Evolutionary conservation across 352 stramenopile genomes (phyloP).

Genomic region (Phytophthora citricola): DNA sequence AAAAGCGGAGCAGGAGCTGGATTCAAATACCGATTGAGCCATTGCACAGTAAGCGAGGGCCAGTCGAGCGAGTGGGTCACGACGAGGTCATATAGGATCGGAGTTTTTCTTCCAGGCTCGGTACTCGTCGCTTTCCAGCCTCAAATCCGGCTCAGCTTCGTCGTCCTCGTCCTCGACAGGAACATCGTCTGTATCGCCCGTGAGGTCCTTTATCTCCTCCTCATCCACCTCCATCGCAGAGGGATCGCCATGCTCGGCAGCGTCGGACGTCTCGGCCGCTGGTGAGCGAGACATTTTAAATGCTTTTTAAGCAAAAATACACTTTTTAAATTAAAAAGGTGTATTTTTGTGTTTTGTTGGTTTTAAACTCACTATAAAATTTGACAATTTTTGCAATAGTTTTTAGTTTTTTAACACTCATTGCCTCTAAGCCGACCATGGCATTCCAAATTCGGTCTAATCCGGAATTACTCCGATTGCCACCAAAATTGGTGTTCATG

Average conservation of each 20-base stretch:
- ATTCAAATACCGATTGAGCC: conserved; percentile 60
- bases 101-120: conserved; percentile 99
- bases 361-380: too few species aligned
- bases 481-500: too few species aligned
- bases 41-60: conserved; percentile 98
- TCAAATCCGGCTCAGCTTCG: conserved; percentile 75
- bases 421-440: too few species aligned
- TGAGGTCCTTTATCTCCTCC: conserved; percentile 6
- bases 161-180: conserved; percentile 23
- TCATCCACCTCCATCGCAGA: conserved; percentile 9
- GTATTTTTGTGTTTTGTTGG: too few species aligned
- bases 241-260: conserved; percentile 7
- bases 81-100: conserved; percentile 98
- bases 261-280: conserved; percentile 10
- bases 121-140: conserved; percentile 98
- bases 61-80: conserved; percentile 99
- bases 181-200: conserved; percentile 4
- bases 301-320: too few species aligned
- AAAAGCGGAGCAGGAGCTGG: too few species aligned
- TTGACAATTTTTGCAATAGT: too few species aligned
- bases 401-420: too few species aligned
- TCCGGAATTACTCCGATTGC: too few species aligned
- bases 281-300: conserved; percentile 2
- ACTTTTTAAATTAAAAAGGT: too few species aligned
- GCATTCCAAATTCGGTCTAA: too few species aligned